Percentiles rank a stretch among this genome's conserved stretches.
Evolutionary conservation across 2,329 filamentous ascomycete species (phyloP).

Genomic region (Penicillium sp.): DNA sequence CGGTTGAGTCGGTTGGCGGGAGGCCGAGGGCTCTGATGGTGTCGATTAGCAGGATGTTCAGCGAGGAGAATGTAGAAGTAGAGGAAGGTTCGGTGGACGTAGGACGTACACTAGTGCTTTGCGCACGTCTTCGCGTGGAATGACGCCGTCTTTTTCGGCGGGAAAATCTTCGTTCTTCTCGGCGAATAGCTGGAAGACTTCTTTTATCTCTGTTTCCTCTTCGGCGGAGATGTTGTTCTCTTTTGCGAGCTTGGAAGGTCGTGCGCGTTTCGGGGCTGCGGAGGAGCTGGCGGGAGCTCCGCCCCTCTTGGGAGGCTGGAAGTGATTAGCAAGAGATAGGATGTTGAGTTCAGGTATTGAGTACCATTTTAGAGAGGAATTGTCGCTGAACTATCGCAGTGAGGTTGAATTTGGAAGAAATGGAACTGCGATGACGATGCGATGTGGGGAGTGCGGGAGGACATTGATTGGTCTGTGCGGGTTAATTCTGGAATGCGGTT

Average conservation of each 20-base stretch:
- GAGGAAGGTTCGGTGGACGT: too few relatives aligned
- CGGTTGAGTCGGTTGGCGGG: slow-evolving; percentile 55
- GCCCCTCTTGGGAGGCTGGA: slow-evolving; percentile 37
- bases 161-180: slow-evolving; percentile 53
- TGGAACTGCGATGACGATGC: not conserved
- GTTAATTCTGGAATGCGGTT: too few relatives aligned
- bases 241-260: slow-evolving; percentile 82
- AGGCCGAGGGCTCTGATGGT: slow-evolving; percentile 69
- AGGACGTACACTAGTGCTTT: slow-evolving; percentile 62
- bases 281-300: slow-evolving; percentile 26
- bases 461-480: not conserved
- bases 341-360: not conserved
- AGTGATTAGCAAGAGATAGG: not conserved
- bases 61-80: too few relatives aligned
- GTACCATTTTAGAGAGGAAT: not conserved
- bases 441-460: not conserved
- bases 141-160: slow-evolving; percentile 65
- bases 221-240: slow-evolving; percentile 78
- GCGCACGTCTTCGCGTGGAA: slow-evolving; percentile 62
- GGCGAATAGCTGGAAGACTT: slow-evolving; percentile 80
- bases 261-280: slow-evolving; percentile 39
- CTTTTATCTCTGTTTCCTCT: slow-evolving; percentile 84
- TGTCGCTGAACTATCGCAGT: not conserved
- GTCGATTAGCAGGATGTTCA: not conserved
- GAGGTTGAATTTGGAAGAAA: slow-evolving; percentile 1